A percentile compares a stretch with the other conserved stretches of the same genome.
phyloP scores from a whole-genome alignment of 2,329 filamentous ascomycete species.

The Pseudogymnoascus sp. region DNA sequence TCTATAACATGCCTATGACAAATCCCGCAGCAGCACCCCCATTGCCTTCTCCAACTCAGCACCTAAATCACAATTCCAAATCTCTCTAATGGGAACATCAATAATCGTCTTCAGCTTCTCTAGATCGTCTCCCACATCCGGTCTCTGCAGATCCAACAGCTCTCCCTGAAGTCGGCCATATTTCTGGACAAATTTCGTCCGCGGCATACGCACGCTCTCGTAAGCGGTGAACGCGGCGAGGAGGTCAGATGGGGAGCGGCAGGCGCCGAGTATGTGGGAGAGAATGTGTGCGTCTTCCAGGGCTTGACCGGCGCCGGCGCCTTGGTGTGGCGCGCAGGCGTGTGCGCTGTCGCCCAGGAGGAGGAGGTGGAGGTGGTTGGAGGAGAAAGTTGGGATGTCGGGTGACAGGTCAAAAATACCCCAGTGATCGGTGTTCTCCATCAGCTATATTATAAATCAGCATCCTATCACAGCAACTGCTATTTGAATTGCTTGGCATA shows the following conservation, averaged over 20 bases:
- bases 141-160: conserved; percentile 38
- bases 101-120: conserved; percentile 30
- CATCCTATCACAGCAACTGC: neutral
- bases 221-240: conserved; percentile 39
- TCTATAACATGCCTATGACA: neutral
- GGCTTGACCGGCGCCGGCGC: conserved; percentile 47
- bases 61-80: conserved; percentile 30
- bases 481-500: neutral
- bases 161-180: conserved; percentile 6
- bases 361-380: conserved; percentile 30
- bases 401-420: conserved; percentile 36
- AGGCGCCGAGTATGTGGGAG: conserved; percentile 36
- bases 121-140: conserved; percentile 29
- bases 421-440: conserved; percentile 37
- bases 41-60: conserved; percentile 30
- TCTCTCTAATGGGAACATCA: conserved; percentile 29
- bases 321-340: conserved; percentile 49
- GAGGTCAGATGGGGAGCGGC: conserved; percentile 26
- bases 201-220: conserved; percentile 33
- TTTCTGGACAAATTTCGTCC: conserved; percentile 12
- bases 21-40: neutral
- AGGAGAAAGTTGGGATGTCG: conserved; percentile 31
- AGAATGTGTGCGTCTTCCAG: conserved; percentile 41
- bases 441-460: conserved; percentile 18
- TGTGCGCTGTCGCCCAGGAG: conserved; percentile 55